These are phyloP conservation scores for Aspergillus bridgeri DNA, from an alignment of 495 filamentous ascomycete genomes.

Conservation along the genomic window DNA sequence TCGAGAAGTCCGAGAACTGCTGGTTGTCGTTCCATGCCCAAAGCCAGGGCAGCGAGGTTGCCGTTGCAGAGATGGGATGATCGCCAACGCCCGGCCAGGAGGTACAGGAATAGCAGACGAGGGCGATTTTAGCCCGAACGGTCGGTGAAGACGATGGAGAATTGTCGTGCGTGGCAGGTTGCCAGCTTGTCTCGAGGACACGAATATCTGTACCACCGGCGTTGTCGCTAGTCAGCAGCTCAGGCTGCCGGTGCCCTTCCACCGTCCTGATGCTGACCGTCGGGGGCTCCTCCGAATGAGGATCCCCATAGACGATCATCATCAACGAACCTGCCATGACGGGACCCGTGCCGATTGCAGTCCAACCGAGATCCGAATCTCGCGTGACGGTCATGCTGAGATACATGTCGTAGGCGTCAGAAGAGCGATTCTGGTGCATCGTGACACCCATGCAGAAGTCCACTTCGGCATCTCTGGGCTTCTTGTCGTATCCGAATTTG, in stretches of 20 bases:
- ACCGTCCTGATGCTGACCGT: constrained; percentile 9
- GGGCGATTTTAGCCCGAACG: neutral
- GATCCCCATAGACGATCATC: constrained; percentile 12
- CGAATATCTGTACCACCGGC: constrained; percentile 5
- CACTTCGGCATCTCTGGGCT: neutral
- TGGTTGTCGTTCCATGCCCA: constrained; percentile 13
- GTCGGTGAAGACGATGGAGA: neutral
- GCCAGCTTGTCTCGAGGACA: constrained; percentile 3
- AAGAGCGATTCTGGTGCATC: constrained; percentile 8
- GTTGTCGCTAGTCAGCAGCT: neutral
- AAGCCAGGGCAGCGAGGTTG: constrained; percentile 9
- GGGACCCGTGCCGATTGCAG: constrained; percentile 9
- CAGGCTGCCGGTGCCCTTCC: constrained; percentile 7
- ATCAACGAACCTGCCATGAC: constrained; percentile 13
- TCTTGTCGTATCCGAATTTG: constrained; percentile 6
- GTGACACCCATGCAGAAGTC: constrained; percentile 14
- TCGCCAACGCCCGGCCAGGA: constrained; percentile 1
- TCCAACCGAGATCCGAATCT: constrained; percentile 10
- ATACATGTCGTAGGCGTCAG: constrained; percentile 8
- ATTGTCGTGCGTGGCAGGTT: neutral
- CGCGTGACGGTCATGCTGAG: constrained; percentile 8
- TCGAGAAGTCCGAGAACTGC: neutral
- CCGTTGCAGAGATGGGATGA: neutral
- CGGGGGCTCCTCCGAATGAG: constrained; percentile 3
- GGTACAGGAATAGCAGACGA: constrained; percentile 8